Conservation (phyloP, 2,329 filamentous ascomycete genomes). For the Exophiala dermatitidis region DNA sequence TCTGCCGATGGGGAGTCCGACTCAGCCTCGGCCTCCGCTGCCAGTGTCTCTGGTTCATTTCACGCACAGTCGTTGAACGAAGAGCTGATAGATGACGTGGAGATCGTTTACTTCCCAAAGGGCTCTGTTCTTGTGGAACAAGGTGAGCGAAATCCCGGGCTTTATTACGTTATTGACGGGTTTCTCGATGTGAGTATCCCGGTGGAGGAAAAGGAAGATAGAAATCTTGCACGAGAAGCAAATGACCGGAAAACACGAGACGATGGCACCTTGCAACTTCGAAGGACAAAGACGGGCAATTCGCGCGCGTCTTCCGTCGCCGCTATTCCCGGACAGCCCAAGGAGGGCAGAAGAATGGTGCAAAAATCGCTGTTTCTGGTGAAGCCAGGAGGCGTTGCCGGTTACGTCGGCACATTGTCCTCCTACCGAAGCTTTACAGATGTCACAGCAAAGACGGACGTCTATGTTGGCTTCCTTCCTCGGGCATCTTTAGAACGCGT, state of each 20-base stretch:
- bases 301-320: slow-evolving; percentile 32
- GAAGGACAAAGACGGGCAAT: slow-evolving; percentile 38
- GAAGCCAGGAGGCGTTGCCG: slow-evolving; percentile 88
- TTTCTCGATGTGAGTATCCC: slow-evolving; percentile 93
- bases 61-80: slow-evolving; percentile 62
- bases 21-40: slow-evolving; percentile 63
- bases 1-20: slow-evolving; percentile 77
- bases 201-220: slow-evolving; percentile 50
- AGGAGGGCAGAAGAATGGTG: slow-evolving; percentile 37
- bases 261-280: slow-evolving; percentile 41
- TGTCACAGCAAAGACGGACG: slow-evolving; percentile 94
- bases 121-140: slow-evolving; percentile 92
- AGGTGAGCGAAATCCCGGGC: slow-evolving; percentile 87
- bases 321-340: slow-evolving; percentile 26
- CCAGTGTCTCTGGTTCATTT: slow-evolving; percentile 54
- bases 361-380: slow-evolving; percentile 78
- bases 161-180: slow-evolving; percentile 97
- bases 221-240: background rate
- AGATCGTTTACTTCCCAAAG: slow-evolving; percentile 96
- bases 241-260: slow-evolving; percentile 13
- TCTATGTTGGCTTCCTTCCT: slow-evolving; percentile 93
- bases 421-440: slow-evolving; percentile 95
- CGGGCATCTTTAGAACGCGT: slow-evolving; percentile 80
- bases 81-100: slow-evolving; percentile 83
- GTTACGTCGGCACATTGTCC: slow-evolving; percentile 88